Evolutionary conservation across 2,329 filamentous ascomycete genomes (phyloP).

Genomic region (Claviceps humidiphila): DNA sequence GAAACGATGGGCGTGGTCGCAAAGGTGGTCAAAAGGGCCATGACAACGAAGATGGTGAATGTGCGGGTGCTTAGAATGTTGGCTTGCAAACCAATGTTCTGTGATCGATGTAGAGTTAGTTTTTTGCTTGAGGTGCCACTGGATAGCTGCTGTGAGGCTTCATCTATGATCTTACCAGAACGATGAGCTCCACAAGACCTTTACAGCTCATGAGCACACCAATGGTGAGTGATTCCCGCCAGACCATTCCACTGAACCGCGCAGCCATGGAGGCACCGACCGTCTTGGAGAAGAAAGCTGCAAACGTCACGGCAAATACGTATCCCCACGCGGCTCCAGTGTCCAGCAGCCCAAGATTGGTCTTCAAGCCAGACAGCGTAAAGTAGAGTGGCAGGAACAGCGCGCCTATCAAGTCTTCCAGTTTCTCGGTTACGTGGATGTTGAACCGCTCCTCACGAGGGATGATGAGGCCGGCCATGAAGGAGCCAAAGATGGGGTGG

Average conservation of each 20-base stretch:
- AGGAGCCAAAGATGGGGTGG: conserved; percentile 89
- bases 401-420: conserved; percentile 78
- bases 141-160: background rate
- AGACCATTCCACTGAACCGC: conserved; percentile 61
- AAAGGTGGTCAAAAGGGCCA: conserved; percentile 81
- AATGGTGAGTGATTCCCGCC: conserved; percentile 82
- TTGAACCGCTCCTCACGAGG: conserved; percentile 83
- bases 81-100: conserved; percentile 68
- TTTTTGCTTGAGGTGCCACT: background rate
- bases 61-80: conserved; percentile 67
- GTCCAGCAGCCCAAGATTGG: conserved; percentile 72
- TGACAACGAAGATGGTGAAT: conserved; percentile 90
- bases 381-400: conserved; percentile 88
- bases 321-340: conserved; percentile 80
- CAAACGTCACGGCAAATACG: conserved; percentile 65
- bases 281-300: conserved; percentile 79
- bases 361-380: conserved; percentile 78
- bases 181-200: conserved; percentile 85
- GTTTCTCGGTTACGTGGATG: conserved; percentile 83
- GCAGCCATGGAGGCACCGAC: conserved; percentile 71
- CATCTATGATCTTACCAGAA: conserved; percentile 47
- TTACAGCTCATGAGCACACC: conserved; percentile 94
- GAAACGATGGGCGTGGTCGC: conserved; percentile 65
- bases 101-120: background rate
- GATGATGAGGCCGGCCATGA: conserved; percentile 78